Conservation (phyloP, 2,329 filamentous ascomycete species). For the Penicillium thymicola region DNA sequence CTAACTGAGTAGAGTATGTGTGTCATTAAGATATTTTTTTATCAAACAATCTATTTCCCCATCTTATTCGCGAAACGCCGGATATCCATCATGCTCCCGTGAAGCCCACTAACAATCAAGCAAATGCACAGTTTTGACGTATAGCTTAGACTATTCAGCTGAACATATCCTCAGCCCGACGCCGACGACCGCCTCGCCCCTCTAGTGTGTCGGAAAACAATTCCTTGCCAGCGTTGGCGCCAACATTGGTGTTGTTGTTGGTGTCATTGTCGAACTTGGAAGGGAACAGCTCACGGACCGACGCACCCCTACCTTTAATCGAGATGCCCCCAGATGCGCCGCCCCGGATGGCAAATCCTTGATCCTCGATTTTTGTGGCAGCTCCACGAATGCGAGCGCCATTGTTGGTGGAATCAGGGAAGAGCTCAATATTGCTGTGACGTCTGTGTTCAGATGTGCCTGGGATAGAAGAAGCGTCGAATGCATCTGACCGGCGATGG, state of each 20-base stretch:
- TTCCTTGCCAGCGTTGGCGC: constrained; percentile 64
- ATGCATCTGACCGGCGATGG: constrained; percentile 50
- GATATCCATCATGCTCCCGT: constrained; percentile 13
- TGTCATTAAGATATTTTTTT: constrained; percentile 8
- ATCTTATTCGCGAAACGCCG: constrained; percentile 15
- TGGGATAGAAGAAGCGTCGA: constrained; percentile 45
- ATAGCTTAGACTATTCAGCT: constrained; percentile 43
- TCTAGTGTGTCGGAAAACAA: constrained; percentile 62
- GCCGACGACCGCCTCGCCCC: constrained; percentile 57
- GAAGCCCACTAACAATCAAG: constrained; percentile 1
- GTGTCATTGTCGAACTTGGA: constrained; percentile 46
- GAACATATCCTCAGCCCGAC: constrained; percentile 71
- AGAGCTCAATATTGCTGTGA: constrained; percentile 39
- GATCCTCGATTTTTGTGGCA: constrained; percentile 52
- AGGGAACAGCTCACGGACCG: constrained; percentile 68
- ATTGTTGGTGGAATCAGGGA: constrained; percentile 36
- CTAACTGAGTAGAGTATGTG: constrained; percentile 12
- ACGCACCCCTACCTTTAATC: constrained; percentile 68
- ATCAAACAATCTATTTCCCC: constrained; percentile 8
- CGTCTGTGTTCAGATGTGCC: constrained; percentile 33
- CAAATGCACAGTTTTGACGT: neutral
- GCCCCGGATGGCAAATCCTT: constrained; percentile 40
- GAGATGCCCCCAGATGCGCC: constrained; percentile 53
- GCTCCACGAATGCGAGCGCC: constrained; percentile 61
- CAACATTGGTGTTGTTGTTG: constrained; percentile 35